phyloP scores from a whole-genome alignment of 2,329 filamentous ascomycete species.

The Pestalotiopsis sp. region DNA sequence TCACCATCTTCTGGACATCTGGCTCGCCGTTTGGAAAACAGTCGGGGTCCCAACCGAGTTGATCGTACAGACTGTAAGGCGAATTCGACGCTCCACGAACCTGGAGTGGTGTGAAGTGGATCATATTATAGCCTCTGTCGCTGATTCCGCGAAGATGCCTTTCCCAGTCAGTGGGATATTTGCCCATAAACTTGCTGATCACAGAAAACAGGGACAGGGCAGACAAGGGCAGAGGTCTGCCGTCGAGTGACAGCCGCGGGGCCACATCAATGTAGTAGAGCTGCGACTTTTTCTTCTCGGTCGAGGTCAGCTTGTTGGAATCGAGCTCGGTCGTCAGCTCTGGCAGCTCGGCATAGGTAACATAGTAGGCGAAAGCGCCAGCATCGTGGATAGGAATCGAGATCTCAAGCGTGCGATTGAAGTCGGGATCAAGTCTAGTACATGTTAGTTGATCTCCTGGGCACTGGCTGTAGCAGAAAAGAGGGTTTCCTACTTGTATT shows the following conservation, averaged over 20 bases:
- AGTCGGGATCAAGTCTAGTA: slow-evolving; percentile 79
- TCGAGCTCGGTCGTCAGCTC: slow-evolving; percentile 63
- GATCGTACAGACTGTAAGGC: slow-evolving; percentile 94
- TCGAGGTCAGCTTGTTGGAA: slow-evolving; percentile 44
- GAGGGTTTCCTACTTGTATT: slow-evolving; percentile 70
- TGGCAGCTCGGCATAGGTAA: slow-evolving; percentile 85
- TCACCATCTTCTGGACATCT: slow-evolving; percentile 75
- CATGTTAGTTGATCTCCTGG: slow-evolving; percentile 8
- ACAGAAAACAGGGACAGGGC: slow-evolving; percentile 90
- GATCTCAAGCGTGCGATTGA: slow-evolving; percentile 88
- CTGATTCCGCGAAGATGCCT: slow-evolving; percentile 85
- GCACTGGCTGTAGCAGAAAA: neutral
- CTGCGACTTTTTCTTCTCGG: slow-evolving; percentile 66
- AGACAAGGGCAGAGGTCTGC: slow-evolving; percentile 74
- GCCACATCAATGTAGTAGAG: slow-evolving; percentile 93
- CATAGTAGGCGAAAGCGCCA: slow-evolving; percentile 93
- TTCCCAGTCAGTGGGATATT: slow-evolving; percentile 87
- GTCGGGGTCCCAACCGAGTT: slow-evolving; percentile 78
- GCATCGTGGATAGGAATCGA: slow-evolving; percentile 81
- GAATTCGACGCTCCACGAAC: slow-evolving; percentile 88
- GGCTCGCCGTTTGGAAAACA: slow-evolving; percentile 84
- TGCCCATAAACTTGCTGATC: slow-evolving; percentile 97
- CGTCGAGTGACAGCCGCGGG: slow-evolving; percentile 74
- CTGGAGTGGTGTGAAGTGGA: slow-evolving; percentile 96
- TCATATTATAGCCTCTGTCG: slow-evolving; percentile 95